Evolutionary conservation across 2,329 filamentous ascomycete species (phyloP).

Genomic region (Alternaria tenuissima): DNA sequence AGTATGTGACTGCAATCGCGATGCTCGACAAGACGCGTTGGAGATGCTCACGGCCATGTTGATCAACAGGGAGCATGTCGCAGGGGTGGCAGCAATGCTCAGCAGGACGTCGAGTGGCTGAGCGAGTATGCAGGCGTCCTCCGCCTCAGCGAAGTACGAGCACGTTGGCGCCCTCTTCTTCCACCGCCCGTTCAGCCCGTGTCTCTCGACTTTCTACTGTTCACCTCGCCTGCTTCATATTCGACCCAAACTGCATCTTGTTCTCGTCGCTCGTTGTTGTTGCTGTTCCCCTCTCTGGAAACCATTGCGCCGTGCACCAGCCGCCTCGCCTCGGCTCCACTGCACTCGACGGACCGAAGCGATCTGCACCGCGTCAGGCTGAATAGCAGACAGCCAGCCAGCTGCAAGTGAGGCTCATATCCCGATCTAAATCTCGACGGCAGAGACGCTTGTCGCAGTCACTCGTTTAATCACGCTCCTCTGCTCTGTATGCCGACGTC

Average conservation of each 20-base stretch:
- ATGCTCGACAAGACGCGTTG: not conserved
- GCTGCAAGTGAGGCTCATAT: slow-evolving; percentile 19
- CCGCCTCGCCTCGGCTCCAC: slow-evolving; percentile 22
- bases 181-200: slow-evolving; percentile 17
- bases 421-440: slow-evolving; percentile 4
- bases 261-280: slow-evolving; percentile 13
- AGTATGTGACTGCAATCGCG: not conserved
- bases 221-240: not conserved
- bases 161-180: slow-evolving; percentile 19
- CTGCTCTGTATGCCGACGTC: slow-evolving; percentile 27
- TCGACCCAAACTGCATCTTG: not conserved
- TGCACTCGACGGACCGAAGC: slow-evolving; percentile 23
- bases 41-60: slow-evolving; percentile 5
- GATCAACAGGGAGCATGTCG: slow-evolving; percentile 11
- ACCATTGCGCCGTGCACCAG: slow-evolving; percentile 16
- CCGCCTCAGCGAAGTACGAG: slow-evolving; percentile 30
- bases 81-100: slow-evolving; percentile 16
- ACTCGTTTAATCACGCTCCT: slow-evolving; percentile 9
- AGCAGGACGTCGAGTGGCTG: slow-evolving; percentile 30
- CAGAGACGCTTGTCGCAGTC: slow-evolving; percentile 19
- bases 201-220: slow-evolving; percentile 2
- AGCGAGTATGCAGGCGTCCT: slow-evolving; percentile 25
- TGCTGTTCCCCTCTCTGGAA: slow-evolving; percentile 9
- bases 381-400: slow-evolving; percentile 19
- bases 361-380: slow-evolving; percentile 35